phyloP scores from a whole-genome alignment of 495 filamentous ascomycete genomes.

The Penicillium flavigenum region DNA sequence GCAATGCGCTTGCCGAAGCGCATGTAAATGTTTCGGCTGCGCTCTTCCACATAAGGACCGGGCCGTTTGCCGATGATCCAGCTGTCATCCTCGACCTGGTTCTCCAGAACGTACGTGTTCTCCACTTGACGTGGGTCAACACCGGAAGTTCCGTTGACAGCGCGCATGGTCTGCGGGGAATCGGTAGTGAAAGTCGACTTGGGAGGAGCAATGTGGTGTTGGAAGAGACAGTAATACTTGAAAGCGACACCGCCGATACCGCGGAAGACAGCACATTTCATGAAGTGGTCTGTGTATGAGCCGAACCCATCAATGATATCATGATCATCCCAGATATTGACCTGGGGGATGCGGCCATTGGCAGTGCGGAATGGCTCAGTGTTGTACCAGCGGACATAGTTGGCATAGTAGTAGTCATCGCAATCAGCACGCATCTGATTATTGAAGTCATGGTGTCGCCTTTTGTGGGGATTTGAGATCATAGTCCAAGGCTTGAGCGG shows the following conservation, averaged over 20 bases:
- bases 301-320: constrained; percentile 93
- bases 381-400: constrained; percentile 86
- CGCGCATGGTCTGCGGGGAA: constrained; percentile 53
- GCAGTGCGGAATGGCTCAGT: constrained; percentile 78
- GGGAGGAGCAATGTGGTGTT: constrained; percentile 85
- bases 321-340: constrained; percentile 97
- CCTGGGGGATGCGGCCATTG: constrained; percentile 83
- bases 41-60: constrained; percentile 78
- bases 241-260: constrained; percentile 84
- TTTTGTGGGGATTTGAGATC: constrained; percentile 78
- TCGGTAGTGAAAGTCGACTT: constrained; percentile 79
- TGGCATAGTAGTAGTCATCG: constrained; percentile 86
- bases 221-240: constrained; percentile 93
- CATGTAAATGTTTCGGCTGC: constrained; percentile 76
- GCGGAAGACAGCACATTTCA: constrained; percentile 86
- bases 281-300: constrained; percentile 89
- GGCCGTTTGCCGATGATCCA: constrained; percentile 77
- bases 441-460: constrained; percentile 72
- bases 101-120: constrained; percentile 64
- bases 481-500: constrained; percentile 78
- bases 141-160: constrained; percentile 49
- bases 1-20: constrained; percentile 81
- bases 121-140: constrained; percentile 65
- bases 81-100: constrained; percentile 60
- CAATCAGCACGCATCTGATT: constrained; percentile 71